These are phyloP conservation scores for Magnusiomyces suaveolens DNA, from an alignment of 1,139 yeast species.

Conservation along the genomic window DNA sequence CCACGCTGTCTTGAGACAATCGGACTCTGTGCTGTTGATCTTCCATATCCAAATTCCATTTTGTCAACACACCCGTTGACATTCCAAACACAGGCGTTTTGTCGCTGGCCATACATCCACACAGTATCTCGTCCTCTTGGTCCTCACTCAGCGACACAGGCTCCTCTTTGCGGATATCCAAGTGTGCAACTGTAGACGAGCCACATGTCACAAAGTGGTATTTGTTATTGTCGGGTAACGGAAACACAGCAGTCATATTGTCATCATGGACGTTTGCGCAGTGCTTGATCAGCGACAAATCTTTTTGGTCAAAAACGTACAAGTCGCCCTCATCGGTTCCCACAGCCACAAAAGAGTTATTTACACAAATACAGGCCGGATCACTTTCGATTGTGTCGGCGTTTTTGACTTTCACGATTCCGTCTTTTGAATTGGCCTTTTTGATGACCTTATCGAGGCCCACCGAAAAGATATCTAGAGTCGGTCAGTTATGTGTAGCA, in stretches of 20 bases:
- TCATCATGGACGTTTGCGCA: slow-evolving; percentile 54
- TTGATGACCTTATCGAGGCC: slow-evolving; percentile 79
- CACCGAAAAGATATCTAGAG: slow-evolving; percentile 34
- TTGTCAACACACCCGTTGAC: slow-evolving; percentile 85
- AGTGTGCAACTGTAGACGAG: slow-evolving; percentile 67
- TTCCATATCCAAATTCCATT: slow-evolving; percentile 63
- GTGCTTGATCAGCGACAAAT: slow-evolving; percentile 33
- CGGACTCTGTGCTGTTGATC: slow-evolving; percentile 80
- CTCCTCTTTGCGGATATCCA: slow-evolving; percentile 64
- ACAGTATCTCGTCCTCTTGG: slow-evolving; percentile 83
- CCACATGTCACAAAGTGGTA: slow-evolving; percentile 78
- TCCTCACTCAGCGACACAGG: slow-evolving; percentile 57
- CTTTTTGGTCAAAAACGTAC: slow-evolving; percentile 49
- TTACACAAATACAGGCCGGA: slow-evolving; percentile 51
- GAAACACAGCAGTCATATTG: slow-evolving; percentile 53
- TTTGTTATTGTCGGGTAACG: slow-evolving; percentile 48
- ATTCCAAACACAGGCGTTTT: slow-evolving; percentile 67
- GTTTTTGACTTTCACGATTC: slow-evolving; percentile 60
- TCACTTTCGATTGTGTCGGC: slow-evolving; percentile 37
- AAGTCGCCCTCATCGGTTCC: slow-evolving; percentile 78
- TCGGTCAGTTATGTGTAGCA: too few relatives aligned
- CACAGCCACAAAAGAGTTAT: slow-evolving; percentile 55
- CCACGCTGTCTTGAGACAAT: slow-evolving; percentile 67
- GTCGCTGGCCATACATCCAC: slow-evolving; percentile 56
- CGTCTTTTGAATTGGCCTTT: slow-evolving; percentile 61